Evolutionary conservation across 169 alveolate genomes (phyloP).

Genomic region (Eimeria tenella): DNA sequence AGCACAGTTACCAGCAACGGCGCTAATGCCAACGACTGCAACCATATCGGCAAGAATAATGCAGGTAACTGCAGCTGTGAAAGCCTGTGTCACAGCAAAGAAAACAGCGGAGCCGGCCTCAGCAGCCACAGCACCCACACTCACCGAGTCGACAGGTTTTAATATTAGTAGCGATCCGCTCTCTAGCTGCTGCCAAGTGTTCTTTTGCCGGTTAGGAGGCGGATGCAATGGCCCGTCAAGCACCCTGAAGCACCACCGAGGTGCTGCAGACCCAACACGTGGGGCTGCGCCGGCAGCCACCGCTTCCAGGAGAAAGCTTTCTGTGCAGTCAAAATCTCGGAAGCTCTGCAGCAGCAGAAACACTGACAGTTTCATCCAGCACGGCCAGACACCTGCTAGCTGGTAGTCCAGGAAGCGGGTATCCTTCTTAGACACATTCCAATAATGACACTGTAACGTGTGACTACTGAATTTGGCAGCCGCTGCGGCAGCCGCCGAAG

Average conservation of each 20-base stretch:
- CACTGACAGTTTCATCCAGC: not conserved
- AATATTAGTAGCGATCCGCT: constrained; percentile 59
- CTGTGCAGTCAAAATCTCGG: constrained; percentile 53
- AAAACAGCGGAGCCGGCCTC: not conserved
- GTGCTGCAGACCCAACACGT: constrained; percentile 40
- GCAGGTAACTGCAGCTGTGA: not conserved
- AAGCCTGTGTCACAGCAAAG: no score
- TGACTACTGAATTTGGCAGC: no score
- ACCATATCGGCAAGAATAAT: not conserved
- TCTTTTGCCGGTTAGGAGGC: constrained; percentile 41
- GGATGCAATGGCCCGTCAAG: constrained; percentile 55
- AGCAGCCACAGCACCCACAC: not conserved
- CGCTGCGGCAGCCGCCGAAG: not conserved
- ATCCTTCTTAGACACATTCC: not conserved
- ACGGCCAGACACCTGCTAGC: not conserved
- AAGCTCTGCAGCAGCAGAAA: constrained; percentile 61
- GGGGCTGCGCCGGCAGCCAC: constrained; percentile 28
- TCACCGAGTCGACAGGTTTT: constrained; percentile 49
- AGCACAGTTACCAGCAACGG: not conserved
- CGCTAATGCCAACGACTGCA: not conserved
- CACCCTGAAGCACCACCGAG: constrained; percentile 35
- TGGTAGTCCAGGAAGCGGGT: not conserved
- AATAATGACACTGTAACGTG: not conserved
- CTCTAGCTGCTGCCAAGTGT: constrained; percentile 52
- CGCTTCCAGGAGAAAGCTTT: constrained; percentile 72